Conservation (phyloP, 257 asterid species). For the Thymus mandschuricus region DNA sequence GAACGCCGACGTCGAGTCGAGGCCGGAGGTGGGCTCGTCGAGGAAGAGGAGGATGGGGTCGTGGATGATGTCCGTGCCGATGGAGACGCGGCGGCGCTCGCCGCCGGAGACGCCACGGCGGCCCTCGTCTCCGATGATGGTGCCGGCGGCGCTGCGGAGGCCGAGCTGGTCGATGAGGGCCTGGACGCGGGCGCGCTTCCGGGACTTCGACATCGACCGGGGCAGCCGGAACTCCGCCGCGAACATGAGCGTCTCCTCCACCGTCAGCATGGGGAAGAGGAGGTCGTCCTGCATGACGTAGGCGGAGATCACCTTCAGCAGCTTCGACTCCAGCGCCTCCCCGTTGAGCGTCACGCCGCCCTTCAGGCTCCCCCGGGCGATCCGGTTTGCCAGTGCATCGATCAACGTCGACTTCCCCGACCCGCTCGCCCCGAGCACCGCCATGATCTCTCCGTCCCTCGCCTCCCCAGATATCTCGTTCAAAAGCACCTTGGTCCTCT, state of each 20-base stretch:
- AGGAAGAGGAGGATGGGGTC: constrained; percentile 66
- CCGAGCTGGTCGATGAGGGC: constrained; percentile 59
- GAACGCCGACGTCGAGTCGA: constrained; percentile 62
- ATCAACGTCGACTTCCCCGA: constrained; percentile 66
- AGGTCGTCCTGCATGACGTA: constrained; percentile 69
- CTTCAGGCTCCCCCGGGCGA: constrained; percentile 50
- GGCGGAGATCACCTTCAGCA: constrained; percentile 58
- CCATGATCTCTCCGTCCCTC: constrained; percentile 63
- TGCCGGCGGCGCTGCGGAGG: constrained; percentile 49
- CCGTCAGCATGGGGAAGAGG: constrained; percentile 59
- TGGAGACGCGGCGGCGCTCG: constrained; percentile 58
- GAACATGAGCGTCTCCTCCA: constrained; percentile 63
- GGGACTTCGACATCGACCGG: constrained; percentile 42
- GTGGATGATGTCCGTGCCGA: constrained; percentile 63
- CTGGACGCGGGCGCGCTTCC: constrained; percentile 52
- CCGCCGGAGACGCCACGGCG: constrained; percentile 65
- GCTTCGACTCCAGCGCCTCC: constrained; percentile 50
- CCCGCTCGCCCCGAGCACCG: constrained; percentile 69
- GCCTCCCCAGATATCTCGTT: constrained; percentile 59
- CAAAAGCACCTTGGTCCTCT: constrained; percentile 31
- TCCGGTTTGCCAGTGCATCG: constrained; percentile 61
- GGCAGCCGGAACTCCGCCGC: constrained; percentile 62
- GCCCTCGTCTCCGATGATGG: constrained; percentile 65
- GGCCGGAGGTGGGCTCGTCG: constrained; percentile 69
- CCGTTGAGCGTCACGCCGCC: constrained; percentile 55